Evolutionary conservation across 257 asterid genomes (phyloP).

Genomic region (Ophiorrhiza pumila): DNA sequence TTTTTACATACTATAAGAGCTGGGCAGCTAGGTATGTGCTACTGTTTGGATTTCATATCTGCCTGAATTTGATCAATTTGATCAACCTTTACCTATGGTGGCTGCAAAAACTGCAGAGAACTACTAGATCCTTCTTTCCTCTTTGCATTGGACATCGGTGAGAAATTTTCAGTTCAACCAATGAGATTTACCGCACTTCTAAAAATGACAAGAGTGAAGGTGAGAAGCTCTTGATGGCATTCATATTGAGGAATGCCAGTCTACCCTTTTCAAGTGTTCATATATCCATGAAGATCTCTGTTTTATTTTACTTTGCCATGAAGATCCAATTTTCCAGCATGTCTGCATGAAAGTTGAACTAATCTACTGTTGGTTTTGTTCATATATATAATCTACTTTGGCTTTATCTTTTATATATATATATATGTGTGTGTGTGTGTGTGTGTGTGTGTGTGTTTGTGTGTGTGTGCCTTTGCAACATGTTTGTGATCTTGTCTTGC

Average conservation of each 20-base stretch:
- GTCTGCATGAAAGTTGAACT: neutral
- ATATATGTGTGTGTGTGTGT: no score
- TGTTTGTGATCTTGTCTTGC: neutral
- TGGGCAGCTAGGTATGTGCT: conserved; percentile 90
- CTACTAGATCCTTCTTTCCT: conserved; percentile 95
- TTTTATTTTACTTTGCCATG: neutral
- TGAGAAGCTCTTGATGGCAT: conserved; percentile 27
- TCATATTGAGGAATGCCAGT: neutral
- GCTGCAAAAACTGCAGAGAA: conserved; percentile 53
- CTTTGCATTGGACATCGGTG: conserved; percentile 83
- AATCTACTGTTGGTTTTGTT: neutral
- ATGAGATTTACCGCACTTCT: conserved; percentile 75
- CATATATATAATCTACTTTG: no score
- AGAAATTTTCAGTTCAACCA: conserved; percentile 84
- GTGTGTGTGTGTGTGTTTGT: no score
- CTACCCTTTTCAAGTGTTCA: neutral
- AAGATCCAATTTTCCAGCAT: neutral
- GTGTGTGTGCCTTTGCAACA: neutral
- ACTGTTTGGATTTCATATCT: conserved; percentile 15
- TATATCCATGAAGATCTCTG: neutral
- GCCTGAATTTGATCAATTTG: conserved; percentile 11
- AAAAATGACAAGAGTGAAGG: conserved; percentile 90
- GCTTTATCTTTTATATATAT: no score
- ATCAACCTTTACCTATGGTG: neutral
- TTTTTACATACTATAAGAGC: conserved; percentile 90